A percentile compares a stretch with the other conserved stretches of the same genome.
These are phyloP conservation scores for Ogataea ramenticola DNA, from an alignment of 805 yeast species.

Conservation along the genomic window DNA sequence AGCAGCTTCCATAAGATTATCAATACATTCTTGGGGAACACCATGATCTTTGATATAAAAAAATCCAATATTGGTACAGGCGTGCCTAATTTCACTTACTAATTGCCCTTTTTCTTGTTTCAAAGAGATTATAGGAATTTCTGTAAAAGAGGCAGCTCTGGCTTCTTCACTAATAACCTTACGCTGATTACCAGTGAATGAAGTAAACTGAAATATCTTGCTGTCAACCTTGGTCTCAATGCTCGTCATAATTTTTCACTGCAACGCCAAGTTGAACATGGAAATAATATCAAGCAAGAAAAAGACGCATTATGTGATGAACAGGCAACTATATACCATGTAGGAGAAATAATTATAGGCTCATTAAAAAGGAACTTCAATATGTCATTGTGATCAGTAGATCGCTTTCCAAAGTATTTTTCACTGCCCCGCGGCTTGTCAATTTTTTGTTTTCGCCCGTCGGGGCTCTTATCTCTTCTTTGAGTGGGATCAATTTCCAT, in stretches of 20 bases:
- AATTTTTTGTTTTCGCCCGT: too few relatives aligned
- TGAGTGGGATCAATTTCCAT: too few relatives aligned
- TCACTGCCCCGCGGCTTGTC: too few relatives aligned
- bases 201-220: slow-evolving; percentile 8
- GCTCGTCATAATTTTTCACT: not conserved
- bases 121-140: slow-evolving; percentile 11
- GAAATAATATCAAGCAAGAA: too few relatives aligned
- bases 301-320: too few relatives aligned
- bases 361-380: too few relatives aligned
- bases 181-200: slow-evolving; percentile 9
- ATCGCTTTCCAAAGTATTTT: too few relatives aligned
- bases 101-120: slow-evolving; percentile 4
- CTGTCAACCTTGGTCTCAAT: not conserved
- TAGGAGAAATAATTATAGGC: too few relatives aligned
- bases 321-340: too few relatives aligned
- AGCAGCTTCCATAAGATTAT: slow-evolving; percentile 14
- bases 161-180: slow-evolving; percentile 9
- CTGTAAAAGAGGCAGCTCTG: slow-evolving; percentile 10
- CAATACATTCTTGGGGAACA: slow-evolving; percentile 17
- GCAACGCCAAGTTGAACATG: not conserved
- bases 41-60: slow-evolving; percentile 24
- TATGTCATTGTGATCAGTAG: too few relatives aligned
- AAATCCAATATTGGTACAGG: slow-evolving; percentile 22
- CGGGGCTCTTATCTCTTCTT: too few relatives aligned
- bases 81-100: slow-evolving; percentile 7